Conservation (phyloP, 1,284 basidiomycete genomes). For the Mrakiaceae sp. region DNA sequence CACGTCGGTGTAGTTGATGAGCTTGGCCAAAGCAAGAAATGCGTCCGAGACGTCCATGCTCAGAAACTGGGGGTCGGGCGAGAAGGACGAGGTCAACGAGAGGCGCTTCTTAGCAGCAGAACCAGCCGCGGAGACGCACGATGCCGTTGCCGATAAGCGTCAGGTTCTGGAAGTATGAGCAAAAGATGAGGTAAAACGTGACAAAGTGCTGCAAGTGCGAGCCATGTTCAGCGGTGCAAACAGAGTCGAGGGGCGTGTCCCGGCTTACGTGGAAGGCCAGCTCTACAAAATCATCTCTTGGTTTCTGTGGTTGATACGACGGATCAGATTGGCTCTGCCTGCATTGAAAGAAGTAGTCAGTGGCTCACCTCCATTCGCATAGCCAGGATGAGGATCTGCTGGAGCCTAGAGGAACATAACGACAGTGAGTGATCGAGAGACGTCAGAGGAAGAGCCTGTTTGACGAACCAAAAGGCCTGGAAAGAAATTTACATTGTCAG, state of each 20-base stretch:
- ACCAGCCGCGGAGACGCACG: background rate
- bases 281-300: conserved; percentile 1
- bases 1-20: background rate
- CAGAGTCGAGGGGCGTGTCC: no score
- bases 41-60: background rate
- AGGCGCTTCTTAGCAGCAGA: no score
- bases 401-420: background rate
- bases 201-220: background rate
- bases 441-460: no score
- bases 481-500: no score
- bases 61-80: background rate
- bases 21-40: background rate
- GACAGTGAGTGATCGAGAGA: no score
- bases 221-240: no score
- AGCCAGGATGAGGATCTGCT: background rate
- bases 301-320: background rate
- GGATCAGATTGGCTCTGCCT: no score
- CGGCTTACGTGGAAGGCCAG: background rate
- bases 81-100: background rate
- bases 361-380: conserved; percentile 1
- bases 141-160: conserved; percentile 4
- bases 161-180: background rate
- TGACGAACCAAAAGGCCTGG: no score
- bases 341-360: background rate
- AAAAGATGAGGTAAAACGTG: background rate